phyloP scores from a whole-genome alignment of 441 rosid species.

The Aleurites moluccanus region DNA sequence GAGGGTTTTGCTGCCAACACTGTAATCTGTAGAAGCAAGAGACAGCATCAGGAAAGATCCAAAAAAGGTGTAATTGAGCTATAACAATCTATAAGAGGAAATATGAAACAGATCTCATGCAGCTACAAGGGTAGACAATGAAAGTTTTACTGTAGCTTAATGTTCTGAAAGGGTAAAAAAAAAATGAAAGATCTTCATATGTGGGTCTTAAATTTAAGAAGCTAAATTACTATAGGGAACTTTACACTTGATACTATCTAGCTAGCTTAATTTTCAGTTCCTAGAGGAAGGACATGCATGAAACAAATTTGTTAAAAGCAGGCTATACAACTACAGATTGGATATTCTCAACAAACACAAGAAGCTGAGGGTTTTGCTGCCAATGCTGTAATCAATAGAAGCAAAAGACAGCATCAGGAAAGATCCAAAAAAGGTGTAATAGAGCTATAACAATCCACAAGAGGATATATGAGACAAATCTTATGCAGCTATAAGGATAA shows the following conservation, averaged over 20 bases:
- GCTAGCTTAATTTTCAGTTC: neutral
- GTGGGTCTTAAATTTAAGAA: neutral
- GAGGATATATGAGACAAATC: neutral
- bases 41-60: neutral
- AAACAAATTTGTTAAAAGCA: neutral
- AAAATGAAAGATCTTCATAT: neutral
- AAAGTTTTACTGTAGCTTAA: too few species aligned
- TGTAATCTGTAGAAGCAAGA: neutral
- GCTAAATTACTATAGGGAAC: neutral
- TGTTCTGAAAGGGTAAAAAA: too few species aligned
- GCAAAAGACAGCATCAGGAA: neutral
- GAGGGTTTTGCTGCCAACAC: neutral
- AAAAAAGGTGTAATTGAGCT: neutral
- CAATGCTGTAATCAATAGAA: neutral
- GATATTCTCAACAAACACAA: neutral
- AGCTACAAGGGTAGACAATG: neutral
- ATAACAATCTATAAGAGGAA: neutral
- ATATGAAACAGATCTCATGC: neutral
- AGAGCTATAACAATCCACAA: neutral
- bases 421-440: neutral
- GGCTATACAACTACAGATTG: neutral
- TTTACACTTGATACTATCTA: neutral
- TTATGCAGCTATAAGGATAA: neutral
- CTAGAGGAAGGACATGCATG: neutral
- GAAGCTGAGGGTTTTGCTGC: neutral